Conservation (phyloP, 345 rosid genomes). For the Rhizophora apiculata region DNA sequence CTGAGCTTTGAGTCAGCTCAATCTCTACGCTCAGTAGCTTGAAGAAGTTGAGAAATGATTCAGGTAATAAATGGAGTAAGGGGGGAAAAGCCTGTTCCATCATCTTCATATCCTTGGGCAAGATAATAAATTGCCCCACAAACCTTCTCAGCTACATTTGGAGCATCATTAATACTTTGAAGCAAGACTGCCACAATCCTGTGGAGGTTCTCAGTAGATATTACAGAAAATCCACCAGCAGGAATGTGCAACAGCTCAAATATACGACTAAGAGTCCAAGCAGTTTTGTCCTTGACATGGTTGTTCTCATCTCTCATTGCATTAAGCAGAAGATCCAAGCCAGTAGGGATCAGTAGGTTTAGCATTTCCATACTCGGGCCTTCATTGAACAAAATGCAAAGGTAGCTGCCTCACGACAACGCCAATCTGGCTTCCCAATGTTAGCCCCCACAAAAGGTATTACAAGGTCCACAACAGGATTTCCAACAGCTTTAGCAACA, state of each 20-base stretch:
- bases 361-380: constrained; percentile 77
- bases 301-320: constrained; percentile 81
- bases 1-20: constrained; percentile 71
- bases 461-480: constrained; percentile 78
- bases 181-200: constrained; percentile 55
- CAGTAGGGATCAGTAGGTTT: constrained; percentile 68
- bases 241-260: constrained; percentile 88
- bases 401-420: constrained; percentile 89
- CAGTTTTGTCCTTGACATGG: constrained; percentile 92
- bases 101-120: constrained; percentile 87
- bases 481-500: constrained; percentile 90
- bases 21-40: constrained; percentile 73
- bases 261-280: constrained; percentile 91
- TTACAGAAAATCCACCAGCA: constrained; percentile 59
- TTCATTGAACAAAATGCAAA: constrained; percentile 91
- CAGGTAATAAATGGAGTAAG: constrained; percentile 66
- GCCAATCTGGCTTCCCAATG: constrained; percentile 74
- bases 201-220: constrained; percentile 62
- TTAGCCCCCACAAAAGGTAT: constrained; percentile 85
- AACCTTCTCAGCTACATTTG: constrained; percentile 83
- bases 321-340: constrained; percentile 69
- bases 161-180: constrained; percentile 73
- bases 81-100: constrained; percentile 58
- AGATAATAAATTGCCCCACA: constrained; percentile 94
- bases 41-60: constrained; percentile 58